Evolutionary conservation across 2,329 filamentous ascomycete species (phyloP).

Genomic region (Xylariales sp.): DNA sequence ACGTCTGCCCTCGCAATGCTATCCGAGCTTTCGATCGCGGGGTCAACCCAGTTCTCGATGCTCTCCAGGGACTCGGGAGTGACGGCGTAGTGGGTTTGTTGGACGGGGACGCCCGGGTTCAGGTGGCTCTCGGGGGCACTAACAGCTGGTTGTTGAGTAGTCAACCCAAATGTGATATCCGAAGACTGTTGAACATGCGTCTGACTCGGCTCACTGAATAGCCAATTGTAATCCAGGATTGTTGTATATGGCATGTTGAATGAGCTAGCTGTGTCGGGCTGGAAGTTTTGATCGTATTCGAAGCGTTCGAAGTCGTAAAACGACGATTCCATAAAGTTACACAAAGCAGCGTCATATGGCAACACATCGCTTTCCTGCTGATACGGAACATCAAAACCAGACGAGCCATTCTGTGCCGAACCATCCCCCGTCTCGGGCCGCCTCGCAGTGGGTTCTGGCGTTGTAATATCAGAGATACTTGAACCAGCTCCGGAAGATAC

Average conservation of each 20-base stretch:
- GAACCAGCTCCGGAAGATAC: conserved; percentile 35
- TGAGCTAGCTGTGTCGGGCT: conserved; percentile 70
- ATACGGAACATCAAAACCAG: neutral
- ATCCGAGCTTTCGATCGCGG: neutral
- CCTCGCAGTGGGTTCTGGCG: neutral
- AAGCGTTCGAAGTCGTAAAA: conserved; percentile 35
- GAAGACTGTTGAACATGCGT: conserved; percentile 35
- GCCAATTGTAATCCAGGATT: conserved; percentile 71
- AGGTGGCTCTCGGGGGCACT: neutral
- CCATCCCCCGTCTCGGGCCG: neutral
- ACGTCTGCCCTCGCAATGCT: neutral
- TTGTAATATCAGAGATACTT: neutral
- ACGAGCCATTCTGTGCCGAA: neutral
- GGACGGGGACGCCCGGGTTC: neutral
- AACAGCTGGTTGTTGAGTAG: neutral
- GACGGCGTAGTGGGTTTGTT: conserved; percentile 11
- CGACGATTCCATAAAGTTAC: conserved; percentile 12
- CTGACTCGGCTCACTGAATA: conserved; percentile 62
- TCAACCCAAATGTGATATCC: neutral
- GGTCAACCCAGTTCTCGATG: conserved; percentile 13
- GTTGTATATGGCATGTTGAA: conserved; percentile 75
- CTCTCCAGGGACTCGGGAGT: conserved; percentile 20
- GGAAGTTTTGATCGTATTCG: conserved; percentile 65
- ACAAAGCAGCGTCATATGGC: conserved; percentile 40
- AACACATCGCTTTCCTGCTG: conserved; percentile 20